phyloP scores from a whole-genome alignment of 2,329 filamentous ascomycete genomes.

The Penicillium brasilianum region DNA sequence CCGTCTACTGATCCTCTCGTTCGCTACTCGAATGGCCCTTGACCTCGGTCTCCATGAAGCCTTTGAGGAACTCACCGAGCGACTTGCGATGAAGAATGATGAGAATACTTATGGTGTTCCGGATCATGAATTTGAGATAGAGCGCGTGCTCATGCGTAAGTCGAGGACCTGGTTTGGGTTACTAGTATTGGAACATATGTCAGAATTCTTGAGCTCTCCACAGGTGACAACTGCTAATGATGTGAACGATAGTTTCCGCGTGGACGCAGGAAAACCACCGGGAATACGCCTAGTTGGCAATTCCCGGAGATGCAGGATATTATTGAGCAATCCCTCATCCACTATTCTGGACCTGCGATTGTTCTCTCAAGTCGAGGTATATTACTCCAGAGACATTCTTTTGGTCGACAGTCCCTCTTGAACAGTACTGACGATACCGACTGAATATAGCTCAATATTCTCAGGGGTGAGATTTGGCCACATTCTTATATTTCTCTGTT shows the following conservation, averaged over 20 bases:
- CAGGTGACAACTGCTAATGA: constrained; percentile 2
- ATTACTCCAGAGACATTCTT: background rate
- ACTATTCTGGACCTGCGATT: constrained; percentile 58
- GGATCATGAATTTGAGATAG: constrained; percentile 20
- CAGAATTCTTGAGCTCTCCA: background rate
- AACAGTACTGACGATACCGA: constrained; percentile 11
- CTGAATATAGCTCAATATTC: constrained; percentile 46
- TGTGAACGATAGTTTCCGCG: constrained; percentile 39
- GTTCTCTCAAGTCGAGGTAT: constrained; percentile 57
- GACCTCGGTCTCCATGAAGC: constrained; percentile 54
- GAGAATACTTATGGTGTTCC: constrained; percentile 25
- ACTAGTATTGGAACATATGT: constrained; percentile 59
- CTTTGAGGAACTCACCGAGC: constrained; percentile 46
- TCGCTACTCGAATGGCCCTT: constrained; percentile 58
- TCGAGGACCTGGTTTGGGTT: constrained; percentile 59
- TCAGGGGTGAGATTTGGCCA: constrained; percentile 39
- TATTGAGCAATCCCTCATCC: constrained; percentile 51
- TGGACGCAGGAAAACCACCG: constrained; percentile 53
- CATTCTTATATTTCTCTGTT: background rate
- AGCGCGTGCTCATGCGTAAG: constrained; percentile 46
- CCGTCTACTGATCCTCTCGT: constrained; percentile 55
- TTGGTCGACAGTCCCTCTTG: background rate
- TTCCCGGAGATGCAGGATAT: constrained; percentile 51
- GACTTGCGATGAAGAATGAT: constrained; percentile 34
- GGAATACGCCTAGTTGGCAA: constrained; percentile 46